Conservation (phyloP, 2,329 filamentous ascomycete species). For the Aspergillus felis region DNA sequence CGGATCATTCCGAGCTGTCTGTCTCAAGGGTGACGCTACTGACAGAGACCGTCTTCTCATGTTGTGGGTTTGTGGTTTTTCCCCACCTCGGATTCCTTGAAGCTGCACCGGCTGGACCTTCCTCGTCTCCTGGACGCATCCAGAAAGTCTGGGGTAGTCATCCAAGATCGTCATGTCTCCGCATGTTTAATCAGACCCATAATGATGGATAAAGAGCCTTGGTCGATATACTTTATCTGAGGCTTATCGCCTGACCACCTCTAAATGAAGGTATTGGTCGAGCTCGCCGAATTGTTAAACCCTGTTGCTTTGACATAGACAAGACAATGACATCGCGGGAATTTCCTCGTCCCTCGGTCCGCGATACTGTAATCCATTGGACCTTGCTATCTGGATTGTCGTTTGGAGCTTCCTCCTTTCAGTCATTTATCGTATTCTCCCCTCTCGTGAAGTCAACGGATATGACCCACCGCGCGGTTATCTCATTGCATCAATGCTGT, state of each 20-base stretch:
- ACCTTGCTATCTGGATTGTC: conserved; percentile 3
- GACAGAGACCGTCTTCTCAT: background rate
- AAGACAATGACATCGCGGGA: background rate
- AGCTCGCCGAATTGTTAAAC: background rate
- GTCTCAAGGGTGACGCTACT: background rate
- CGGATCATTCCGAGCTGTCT: background rate
- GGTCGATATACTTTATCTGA: background rate
- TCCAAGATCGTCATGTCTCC: conserved; percentile 1
- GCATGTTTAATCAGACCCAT: conserved; percentile 1
- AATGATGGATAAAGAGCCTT: background rate
- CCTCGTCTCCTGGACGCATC: background rate
- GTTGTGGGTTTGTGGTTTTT: background rate
- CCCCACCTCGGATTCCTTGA: background rate
- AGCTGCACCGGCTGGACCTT: conserved; percentile 12
- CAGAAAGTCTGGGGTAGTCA: background rate
- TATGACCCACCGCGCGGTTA: background rate
- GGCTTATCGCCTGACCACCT: background rate
- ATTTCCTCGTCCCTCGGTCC: background rate
- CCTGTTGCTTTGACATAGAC: background rate
- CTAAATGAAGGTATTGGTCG: background rate
- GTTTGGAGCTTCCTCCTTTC: conserved; percentile 18
- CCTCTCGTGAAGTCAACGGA: background rate
- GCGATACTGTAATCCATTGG: background rate
- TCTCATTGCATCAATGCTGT: too few species aligned
- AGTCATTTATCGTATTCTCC: conserved; percentile 4